These are phyloP conservation scores for Saccharomycopsis sp. DNA, from an alignment of 805 yeast genomes.

Conservation along the genomic window DNA sequence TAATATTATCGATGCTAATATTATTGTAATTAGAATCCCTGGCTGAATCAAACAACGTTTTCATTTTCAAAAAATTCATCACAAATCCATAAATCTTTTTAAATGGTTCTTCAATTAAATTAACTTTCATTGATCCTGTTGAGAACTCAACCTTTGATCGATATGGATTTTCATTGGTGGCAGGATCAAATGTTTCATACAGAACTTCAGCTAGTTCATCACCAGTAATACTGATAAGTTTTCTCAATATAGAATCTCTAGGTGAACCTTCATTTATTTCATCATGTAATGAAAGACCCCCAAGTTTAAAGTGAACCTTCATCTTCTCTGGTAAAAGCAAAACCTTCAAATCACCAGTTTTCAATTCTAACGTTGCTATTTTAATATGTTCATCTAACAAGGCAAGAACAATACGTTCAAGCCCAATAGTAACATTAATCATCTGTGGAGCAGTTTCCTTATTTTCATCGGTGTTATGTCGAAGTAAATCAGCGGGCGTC, in stretches of 20 bases:
- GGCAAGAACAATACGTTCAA: slow-evolving; percentile 68
- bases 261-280: slow-evolving; percentile 62
- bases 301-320: slow-evolving; percentile 65
- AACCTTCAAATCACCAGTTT: slow-evolving; percentile 63
- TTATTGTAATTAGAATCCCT: slow-evolving; percentile 83
- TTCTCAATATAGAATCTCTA: slow-evolving; percentile 50
- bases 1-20: slow-evolving; percentile 46
- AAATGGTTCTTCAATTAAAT: slow-evolving; percentile 77
- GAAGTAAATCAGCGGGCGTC: slow-evolving; percentile 61
- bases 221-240: slow-evolving; percentile 74
- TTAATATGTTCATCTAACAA: slow-evolving; percentile 77
- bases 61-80: slow-evolving; percentile 76
- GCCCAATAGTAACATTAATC: slow-evolving; percentile 57
- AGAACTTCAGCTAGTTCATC: slow-evolving; percentile 71
- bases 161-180: slow-evolving; percentile 38
- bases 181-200: slow-evolving; percentile 73
- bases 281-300: slow-evolving; percentile 72
- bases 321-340: slow-evolving; percentile 68
- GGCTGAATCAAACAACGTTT: slow-evolving; percentile 81
- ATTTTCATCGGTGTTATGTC: slow-evolving; percentile 57
- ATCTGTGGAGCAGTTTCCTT: slow-evolving; percentile 62
- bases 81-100: slow-evolving; percentile 59
- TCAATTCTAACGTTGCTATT: slow-evolving; percentile 69
- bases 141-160: slow-evolving; percentile 54
- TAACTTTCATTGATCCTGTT: slow-evolving; percentile 69